Evolutionary conservation across 2,329 filamentous ascomycete genomes (phyloP), one percentile per base, ranked within the genome.

Genomic region (Cytospora schulzeri): DNA sequence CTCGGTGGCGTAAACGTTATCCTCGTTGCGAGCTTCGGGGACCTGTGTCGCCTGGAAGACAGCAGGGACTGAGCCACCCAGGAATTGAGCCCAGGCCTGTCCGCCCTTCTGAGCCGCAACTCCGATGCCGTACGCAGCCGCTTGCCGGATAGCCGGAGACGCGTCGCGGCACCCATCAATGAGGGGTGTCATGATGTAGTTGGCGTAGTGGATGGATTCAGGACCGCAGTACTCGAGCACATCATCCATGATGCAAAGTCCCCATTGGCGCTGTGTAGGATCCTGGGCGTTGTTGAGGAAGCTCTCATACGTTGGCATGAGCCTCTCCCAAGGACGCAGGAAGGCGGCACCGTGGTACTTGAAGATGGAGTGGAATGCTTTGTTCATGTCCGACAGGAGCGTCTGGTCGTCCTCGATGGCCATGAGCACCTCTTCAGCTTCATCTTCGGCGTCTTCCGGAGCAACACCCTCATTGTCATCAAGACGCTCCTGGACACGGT

Each of bases 301-400:
- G 35, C 83, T 83, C 71, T 93, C 88, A 76, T 98, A 98, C 63
- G 92, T 96, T 14, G 85, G 81, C 76, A 97, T 87, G 28, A 99
- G 83, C 60, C 87, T 86, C 75, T 97, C 91, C 93, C 94, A 99
- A 51, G 92, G 83, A 6, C 88, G 90, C 61, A 99, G 83, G 83
- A 99, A 99, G 14, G 85, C 81, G 12, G 88, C 83, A 28, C 92
- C 91, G 75, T 97, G 93, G 79, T 97, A 93, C 83, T 98, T 98
- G 85, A 99, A 99, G 69, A 99, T 92, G 66, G 93, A 94, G 78
- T 99, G 95, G 85, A 96, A 99, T 0, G 95, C 94, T 83, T 99
- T 99, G 86, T 99, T 99, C 95, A 99, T 99, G 74, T 99, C 95
- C 1, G 93, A 97, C 52, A 99, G 85, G 22, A 99, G 84, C 26